Evolutionary conservation across 371 early-diverging fungal species (phyloP).

Genomic region (Rhizopus arrhizus): DNA sequence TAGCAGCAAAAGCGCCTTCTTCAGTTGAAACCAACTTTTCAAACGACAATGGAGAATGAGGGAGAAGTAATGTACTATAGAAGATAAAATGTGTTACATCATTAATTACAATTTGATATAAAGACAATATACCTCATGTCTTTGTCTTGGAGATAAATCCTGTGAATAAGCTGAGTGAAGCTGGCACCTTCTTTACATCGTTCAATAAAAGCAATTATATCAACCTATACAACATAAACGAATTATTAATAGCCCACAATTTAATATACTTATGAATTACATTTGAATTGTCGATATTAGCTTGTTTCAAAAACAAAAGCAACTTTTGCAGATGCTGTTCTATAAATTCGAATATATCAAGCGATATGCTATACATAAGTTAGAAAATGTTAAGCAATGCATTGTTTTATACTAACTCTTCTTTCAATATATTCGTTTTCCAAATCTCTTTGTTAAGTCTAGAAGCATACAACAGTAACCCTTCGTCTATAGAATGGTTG

Average conservation of each 20-base stretch:
- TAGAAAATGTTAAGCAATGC: neutral
- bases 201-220: neutral
- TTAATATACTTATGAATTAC: neutral
- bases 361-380: neutral
- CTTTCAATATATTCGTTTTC: slow-evolving; percentile 1
- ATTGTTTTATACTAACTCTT: slow-evolving; percentile 5
- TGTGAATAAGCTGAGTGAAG: neutral
- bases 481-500: slow-evolving; percentile 8
- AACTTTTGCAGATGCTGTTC: neutral
- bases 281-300: neutral
- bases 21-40: slow-evolving; percentile 18
- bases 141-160: neutral
- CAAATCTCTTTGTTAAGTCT: slow-evolving; percentile 8
- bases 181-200: neutral
- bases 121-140: neutral
- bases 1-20: slow-evolving; percentile 9
- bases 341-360: slow-evolving; percentile 1
- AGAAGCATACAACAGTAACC: slow-evolving; percentile 12
- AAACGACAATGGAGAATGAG: slow-evolving; percentile 6
- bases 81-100: too few species aligned
- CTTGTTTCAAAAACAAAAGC: neutral
- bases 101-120: neutral
- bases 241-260: neutral
- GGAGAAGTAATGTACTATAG: neutral
- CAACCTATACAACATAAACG: neutral